These are phyloP conservation scores for Xylaria digitata DNA, from an alignment of 2,329 filamentous ascomycete species.

Conservation along the genomic window DNA sequence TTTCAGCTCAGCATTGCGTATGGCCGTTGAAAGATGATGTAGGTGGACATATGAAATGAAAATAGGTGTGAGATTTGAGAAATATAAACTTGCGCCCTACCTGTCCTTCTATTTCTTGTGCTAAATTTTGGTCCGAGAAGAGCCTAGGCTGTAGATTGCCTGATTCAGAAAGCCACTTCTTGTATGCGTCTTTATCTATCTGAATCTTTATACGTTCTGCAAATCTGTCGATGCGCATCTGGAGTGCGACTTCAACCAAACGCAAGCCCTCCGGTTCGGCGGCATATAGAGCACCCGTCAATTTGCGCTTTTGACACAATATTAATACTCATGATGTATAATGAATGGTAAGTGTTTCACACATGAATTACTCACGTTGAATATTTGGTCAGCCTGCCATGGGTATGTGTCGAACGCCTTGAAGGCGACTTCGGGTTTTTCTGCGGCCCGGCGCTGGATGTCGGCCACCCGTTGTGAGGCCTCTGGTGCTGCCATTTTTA, in stretches of 20 bases:
- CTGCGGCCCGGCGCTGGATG: constrained; percentile 45
- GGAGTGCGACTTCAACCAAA: constrained; percentile 43
- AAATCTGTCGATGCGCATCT: constrained; percentile 45
- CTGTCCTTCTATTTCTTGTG: constrained; percentile 39
- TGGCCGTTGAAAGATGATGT: not conserved
- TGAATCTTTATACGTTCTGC: constrained; percentile 46
- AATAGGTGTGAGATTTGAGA: not conserved
- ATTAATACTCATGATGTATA: constrained; percentile 1
- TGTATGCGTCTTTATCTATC: constrained; percentile 45
- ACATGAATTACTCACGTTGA: constrained; percentile 42
- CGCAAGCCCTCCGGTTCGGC: constrained; percentile 26
- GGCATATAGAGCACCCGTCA: constrained; percentile 32
- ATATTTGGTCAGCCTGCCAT: constrained; percentile 48
- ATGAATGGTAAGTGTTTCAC: not conserved
- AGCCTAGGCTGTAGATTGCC: constrained; percentile 38
- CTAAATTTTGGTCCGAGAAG: constrained; percentile 44
- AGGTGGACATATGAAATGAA: not conserved
- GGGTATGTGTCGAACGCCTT: constrained; percentile 49
- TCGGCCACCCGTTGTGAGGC: constrained; percentile 34
- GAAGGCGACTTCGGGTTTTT: constrained; percentile 45
- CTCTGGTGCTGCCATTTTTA: constrained; percentile 39
- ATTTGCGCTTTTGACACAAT: constrained; percentile 24
- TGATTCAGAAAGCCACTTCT: constrained; percentile 43
- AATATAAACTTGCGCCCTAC: constrained; percentile 35
- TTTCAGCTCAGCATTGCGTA: constrained; percentile 17